Percentiles rank a stretch among this genome's conserved stretches.
phyloP scores from a whole-genome alignment of 305 asterid genomes.

The Fraxinus floribunda region DNA sequence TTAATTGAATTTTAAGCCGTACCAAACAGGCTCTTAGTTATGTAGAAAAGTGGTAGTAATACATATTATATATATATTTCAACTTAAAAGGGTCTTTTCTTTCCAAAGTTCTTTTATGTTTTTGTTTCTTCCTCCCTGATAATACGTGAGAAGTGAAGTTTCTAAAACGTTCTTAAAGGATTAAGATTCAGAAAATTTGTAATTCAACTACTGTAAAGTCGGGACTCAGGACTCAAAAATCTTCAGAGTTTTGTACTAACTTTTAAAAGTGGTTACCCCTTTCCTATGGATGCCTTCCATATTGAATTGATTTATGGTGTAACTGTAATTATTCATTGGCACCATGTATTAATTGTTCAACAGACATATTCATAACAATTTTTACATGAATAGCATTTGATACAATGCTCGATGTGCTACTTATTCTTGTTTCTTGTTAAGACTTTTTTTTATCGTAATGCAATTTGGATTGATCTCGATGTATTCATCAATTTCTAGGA shows the following conservation, averaged over 20 bases:
- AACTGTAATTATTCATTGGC: slow-evolving; percentile 10
- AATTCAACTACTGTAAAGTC: neutral
- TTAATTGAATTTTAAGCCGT: too few relatives aligned
- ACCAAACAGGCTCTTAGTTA: neutral
- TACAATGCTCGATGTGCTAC: neutral
- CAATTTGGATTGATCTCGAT: neutral
- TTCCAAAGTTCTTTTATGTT: neutral
- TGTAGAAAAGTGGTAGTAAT: neutral
- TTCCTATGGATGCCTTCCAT: neutral
- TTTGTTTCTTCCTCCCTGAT: neutral
- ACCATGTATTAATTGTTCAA: neutral
- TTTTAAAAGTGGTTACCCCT: neutral
- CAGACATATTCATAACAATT: neutral
- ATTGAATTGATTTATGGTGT: neutral
- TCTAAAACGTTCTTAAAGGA: neutral
- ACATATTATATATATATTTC: neutral
- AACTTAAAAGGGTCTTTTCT: neutral
- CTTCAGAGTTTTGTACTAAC: neutral
- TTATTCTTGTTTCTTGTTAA: neutral
- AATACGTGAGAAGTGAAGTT: neutral
- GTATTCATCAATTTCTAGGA: slow-evolving; percentile 51
- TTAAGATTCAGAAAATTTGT: neutral
- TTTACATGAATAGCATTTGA: neutral
- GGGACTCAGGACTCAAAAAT: neutral
- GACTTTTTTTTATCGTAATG: neutral